Percentiles rank a stretch among this genome's conserved stretches.
These are phyloP conservation scores for Krasilnikovozyma curviuscula DNA, from an alignment of 768 basidiomycete species.

Conservation along the genomic window DNA sequence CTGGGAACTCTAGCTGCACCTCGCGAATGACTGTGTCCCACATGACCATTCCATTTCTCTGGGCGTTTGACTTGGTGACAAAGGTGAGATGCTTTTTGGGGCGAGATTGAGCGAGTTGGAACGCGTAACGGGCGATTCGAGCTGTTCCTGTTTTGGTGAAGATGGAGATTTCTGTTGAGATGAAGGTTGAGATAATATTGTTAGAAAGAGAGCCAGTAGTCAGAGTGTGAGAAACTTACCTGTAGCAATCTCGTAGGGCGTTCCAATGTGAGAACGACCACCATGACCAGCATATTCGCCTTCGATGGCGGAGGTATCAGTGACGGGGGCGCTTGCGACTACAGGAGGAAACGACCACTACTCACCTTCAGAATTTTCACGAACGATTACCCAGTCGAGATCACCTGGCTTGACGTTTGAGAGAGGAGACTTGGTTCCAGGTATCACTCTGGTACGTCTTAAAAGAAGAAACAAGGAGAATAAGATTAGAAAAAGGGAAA, in stretches of 20 bases:
- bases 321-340: too few relatives aligned
- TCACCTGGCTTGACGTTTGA: constrained; percentile 30
- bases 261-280: constrained; percentile 23
- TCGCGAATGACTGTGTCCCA: constrained; percentile 29
- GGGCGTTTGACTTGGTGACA: constrained; percentile 32
- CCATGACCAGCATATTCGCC: constrained; percentile 38
- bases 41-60: constrained; percentile 21
- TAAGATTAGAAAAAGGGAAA: too few relatives aligned
- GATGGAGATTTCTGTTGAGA: constrained; percentile 25
- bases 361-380: constrained; percentile 42
- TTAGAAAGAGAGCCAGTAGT: constrained; percentile 1
- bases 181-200: too few relatives aligned
- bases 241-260: constrained; percentile 24
- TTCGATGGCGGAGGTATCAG: too few relatives aligned
- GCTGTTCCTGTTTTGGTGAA: constrained; percentile 37
- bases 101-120: constrained; percentile 34
- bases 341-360: too few relatives aligned
- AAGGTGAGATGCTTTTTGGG: constrained; percentile 36
- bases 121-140: constrained; percentile 37
- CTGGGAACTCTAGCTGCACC: constrained; percentile 36
- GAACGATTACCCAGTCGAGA: constrained; percentile 38
- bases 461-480: too few relatives aligned
- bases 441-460: constrained; percentile 35
- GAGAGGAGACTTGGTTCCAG: constrained; percentile 34
- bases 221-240: constrained; percentile 11